Evolutionary conservation across 2,329 filamentous ascomycete species (phyloP).

Genomic region (Exophiala bonariae): DNA sequence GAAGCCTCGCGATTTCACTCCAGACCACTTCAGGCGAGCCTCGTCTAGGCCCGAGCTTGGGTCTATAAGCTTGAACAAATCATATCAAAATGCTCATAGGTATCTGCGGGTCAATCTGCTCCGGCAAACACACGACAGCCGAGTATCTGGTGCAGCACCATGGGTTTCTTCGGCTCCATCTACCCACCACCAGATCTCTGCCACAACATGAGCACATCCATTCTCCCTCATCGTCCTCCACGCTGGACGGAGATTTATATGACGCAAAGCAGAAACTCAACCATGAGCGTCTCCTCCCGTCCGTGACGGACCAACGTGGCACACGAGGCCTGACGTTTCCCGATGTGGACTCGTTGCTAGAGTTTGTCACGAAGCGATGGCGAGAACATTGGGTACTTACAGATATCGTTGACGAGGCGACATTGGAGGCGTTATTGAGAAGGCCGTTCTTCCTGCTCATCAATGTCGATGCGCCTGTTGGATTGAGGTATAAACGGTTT

Average conservation of each 20-base stretch:
- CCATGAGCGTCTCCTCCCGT: slow-evolving; percentile 23
- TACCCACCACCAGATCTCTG: slow-evolving; percentile 44
- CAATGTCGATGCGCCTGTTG: slow-evolving; percentile 86
- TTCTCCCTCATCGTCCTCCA: slow-evolving; percentile 1
- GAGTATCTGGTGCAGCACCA: slow-evolving; percentile 83
- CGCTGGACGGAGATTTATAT: background rate
- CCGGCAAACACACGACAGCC: slow-evolving; percentile 87
- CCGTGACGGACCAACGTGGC: slow-evolving; percentile 27
- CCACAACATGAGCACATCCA: slow-evolving; percentile 32
- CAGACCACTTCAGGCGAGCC: too few species aligned
- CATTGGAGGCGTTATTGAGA: slow-evolving; percentile 72
- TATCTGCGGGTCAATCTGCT: slow-evolving; percentile 70
- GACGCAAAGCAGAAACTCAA: background rate
- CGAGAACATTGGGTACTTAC: slow-evolving; percentile 81
- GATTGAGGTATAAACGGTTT: slow-evolving; percentile 79
- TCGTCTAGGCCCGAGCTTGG: too few species aligned
- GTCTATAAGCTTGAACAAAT: too few species aligned
- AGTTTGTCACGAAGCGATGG: slow-evolving; percentile 86
- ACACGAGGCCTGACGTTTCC: slow-evolving; percentile 29
- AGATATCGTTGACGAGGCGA: slow-evolving; percentile 70
- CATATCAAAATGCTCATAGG: slow-evolving; percentile 54
- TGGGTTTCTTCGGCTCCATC: slow-evolving; percentile 72
- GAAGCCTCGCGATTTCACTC: too few species aligned
- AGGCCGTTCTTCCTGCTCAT: slow-evolving; percentile 92
- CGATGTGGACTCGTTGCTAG: slow-evolving; percentile 67